These are phyloP conservation scores for Blastobotrys arbuscula DNA, from an alignment of 1,139 yeast genomes.

Conservation along the genomic window DNA sequence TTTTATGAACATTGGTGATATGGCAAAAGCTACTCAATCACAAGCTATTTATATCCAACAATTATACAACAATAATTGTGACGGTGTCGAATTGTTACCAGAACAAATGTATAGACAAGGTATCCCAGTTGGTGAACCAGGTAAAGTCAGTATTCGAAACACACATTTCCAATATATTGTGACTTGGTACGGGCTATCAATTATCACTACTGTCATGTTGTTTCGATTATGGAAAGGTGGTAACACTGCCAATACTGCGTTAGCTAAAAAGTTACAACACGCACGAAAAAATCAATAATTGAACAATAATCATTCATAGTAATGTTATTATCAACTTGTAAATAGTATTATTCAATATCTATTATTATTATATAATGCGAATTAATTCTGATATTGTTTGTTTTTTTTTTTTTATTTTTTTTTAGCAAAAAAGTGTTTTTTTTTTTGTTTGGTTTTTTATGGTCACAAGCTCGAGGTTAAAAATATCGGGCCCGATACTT, in stretches of 20 bases:
- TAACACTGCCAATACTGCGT: constrained; percentile 13
- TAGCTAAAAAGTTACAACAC: constrained; percentile 13
- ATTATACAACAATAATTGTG: constrained; percentile 31
- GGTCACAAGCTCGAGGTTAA: too few relatives aligned
- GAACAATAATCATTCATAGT: too few relatives aligned
- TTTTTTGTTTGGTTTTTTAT: too few relatives aligned
- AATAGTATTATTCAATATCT: too few relatives aligned
- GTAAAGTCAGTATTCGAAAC: constrained; percentile 74
- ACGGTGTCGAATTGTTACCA: constrained; percentile 27
- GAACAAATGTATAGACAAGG: constrained; percentile 55
- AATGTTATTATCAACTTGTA: too few relatives aligned
- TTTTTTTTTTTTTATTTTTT: too few relatives aligned
- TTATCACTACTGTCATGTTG: constrained; percentile 63
- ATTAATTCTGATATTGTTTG: too few relatives aligned
- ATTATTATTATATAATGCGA: too few relatives aligned
- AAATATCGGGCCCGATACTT: too few relatives aligned
- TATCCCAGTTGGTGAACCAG: constrained; percentile 81
- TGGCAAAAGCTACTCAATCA: constrained; percentile 65
- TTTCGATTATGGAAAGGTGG: constrained; percentile 42
- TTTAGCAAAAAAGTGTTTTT: too few relatives aligned
- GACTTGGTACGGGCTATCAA: constrained; percentile 89
- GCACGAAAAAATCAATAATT: constrained; percentile 15
- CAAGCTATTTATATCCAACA: constrained; percentile 77
- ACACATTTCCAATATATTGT: constrained; percentile 88
- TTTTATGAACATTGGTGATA: constrained; percentile 72